Conservation (phyloP, 192 early-diverging fungal genomes). For the Umbelopsis vinacea region DNA sequence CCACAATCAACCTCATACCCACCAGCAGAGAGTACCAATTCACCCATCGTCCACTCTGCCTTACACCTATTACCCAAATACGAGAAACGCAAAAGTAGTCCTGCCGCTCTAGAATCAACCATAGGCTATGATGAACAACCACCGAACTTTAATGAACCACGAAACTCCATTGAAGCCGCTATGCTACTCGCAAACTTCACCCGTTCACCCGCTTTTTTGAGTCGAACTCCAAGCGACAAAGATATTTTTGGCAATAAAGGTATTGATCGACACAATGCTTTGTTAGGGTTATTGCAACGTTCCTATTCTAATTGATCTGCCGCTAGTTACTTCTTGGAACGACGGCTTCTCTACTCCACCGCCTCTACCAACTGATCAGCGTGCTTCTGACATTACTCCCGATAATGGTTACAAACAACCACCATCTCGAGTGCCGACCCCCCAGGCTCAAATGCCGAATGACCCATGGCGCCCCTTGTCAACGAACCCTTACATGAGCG, state of each 20-base stretch:
- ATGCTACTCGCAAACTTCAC: constrained; percentile 43
- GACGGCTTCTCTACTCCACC: constrained; percentile 11
- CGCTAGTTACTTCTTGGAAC: not conserved
- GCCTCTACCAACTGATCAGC: not conserved
- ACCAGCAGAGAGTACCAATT: not conserved
- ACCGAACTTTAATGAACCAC: constrained; percentile 21
- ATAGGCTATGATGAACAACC: constrained; percentile 6
- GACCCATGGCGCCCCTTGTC: constrained; percentile 12
- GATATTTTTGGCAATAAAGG: constrained; percentile 18
- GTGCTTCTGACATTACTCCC: not conserved
- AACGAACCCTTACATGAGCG: constrained; percentile 16
- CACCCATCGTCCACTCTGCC: constrained; percentile 22
- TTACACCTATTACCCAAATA: constrained; percentile 28
- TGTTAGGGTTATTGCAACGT: not conserved
- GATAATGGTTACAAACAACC: constrained; percentile 11
- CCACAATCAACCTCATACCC: constrained; percentile 13
- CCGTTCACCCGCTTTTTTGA: constrained; percentile 22
- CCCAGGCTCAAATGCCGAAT: not conserved
- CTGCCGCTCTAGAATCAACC: constrained; percentile 28
- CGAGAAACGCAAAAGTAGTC: constrained; percentile 45
- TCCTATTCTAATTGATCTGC: not conserved
- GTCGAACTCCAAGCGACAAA: constrained; percentile 19
- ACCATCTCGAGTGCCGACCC: constrained; percentile 1
- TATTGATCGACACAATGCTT: not conserved
- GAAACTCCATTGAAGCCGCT: constrained; percentile 46